Percentiles rank a stretch among this genome's conserved stretches.
Evolutionary conservation across 2,329 filamentous ascomycete genomes (phyloP).

Genomic region (Fusarium sp.): DNA sequence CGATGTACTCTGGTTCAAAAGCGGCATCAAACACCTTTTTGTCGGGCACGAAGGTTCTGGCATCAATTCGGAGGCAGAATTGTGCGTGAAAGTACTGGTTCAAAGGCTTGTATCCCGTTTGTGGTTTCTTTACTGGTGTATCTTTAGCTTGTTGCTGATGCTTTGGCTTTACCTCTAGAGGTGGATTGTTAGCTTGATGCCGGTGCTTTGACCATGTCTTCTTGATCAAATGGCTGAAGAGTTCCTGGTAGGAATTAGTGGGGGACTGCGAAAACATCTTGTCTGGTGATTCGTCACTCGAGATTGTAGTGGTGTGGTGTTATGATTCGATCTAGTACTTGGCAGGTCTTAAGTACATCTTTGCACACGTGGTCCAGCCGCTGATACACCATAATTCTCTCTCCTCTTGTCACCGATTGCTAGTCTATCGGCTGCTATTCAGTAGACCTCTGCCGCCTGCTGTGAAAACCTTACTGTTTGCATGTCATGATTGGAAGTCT

Average conservation of each 20-base stretch:
- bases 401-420: background rate
- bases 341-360: background rate
- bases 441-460: background rate
- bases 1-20: background rate
- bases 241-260: background rate
- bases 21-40: background rate
- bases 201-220: background rate
- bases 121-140: background rate
- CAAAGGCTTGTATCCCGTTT: background rate
- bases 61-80: background rate
- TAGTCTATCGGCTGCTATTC: background rate
- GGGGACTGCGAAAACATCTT: background rate
- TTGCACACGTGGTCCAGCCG: background rate
- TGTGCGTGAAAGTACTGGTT: background rate
- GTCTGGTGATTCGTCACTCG: background rate
- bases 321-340: background rate
- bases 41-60: background rate
- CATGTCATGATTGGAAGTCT: background rate
- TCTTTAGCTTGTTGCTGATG: background rate
- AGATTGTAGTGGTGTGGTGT: background rate
- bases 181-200: background rate
- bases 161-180: background rate
- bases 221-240: background rate
- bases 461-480: background rate
- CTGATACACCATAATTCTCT: background rate